Conservation (phyloP, 2,329 filamentous ascomycete genomes). For the Phaeoacremonium minimum region DNA sequence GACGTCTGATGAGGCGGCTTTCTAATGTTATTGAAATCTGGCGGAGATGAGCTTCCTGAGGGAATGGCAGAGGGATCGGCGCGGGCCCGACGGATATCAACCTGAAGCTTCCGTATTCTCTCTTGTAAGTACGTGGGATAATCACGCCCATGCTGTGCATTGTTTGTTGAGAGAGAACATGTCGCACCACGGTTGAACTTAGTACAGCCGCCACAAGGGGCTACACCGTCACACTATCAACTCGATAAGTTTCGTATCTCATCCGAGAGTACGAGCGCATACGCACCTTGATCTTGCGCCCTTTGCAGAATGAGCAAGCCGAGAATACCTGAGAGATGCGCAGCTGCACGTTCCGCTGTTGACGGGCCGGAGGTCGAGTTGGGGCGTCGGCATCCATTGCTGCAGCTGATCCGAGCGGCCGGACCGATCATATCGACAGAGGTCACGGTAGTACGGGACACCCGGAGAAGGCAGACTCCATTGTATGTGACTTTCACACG, state of each 20-base stretch:
- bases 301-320: conserved; percentile 17
- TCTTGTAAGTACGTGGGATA: conserved; percentile 15
- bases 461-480: too few relatives aligned
- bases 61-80: background rate
- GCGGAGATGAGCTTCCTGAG: background rate
- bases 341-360: conserved; percentile 4
- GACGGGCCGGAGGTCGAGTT: too few relatives aligned
- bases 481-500: too few relatives aligned
- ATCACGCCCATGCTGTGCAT: conserved; percentile 13
- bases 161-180: conserved; percentile 12
- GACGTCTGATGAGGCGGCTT: conserved; percentile 1
- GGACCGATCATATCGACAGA: too few relatives aligned
- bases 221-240: conserved; percentile 11
- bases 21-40: background rate
- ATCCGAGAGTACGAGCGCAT: background rate
- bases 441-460: too few relatives aligned
- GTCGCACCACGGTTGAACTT: conserved; percentile 14
- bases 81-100: conserved; percentile 4
- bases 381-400: too few relatives aligned
- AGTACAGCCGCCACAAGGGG: conserved; percentile 15
- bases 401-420: too few relatives aligned
- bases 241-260: background rate
- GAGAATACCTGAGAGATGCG: conserved; percentile 15
- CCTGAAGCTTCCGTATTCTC: conserved; percentile 10
- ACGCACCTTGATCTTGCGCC: conserved; percentile 15